Base-by-base conservation (phyloP, 345 rosid species). In the Linum lewisii region DNA sequence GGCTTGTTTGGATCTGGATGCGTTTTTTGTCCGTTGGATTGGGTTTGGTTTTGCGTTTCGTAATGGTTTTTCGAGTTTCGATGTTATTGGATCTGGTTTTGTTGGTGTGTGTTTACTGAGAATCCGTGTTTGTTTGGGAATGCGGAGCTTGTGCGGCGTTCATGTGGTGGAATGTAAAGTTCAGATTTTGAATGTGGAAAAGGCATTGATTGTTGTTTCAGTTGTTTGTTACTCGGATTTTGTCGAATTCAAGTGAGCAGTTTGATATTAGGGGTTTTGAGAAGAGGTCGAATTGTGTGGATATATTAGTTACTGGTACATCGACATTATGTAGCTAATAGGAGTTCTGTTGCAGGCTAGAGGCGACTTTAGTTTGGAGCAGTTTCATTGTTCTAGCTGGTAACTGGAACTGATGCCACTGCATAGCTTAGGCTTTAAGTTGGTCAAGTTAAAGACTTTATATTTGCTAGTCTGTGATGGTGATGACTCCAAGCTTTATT, bases 1-100 rank as follows among this genome's bases (percentile, higher is more conserved):
- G 24, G 54, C 18, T 59, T 64, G 21, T 62, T 50, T 78, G 78
- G 95, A 82, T 84, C 90, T 82, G 18, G 18, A 4, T 57, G 26
- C 68, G 1, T 58, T 36, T 53, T 34, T 16, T 61, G 9, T 32
- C 10, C 22, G 44, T 11, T 59, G 59, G 18, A n/a, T n/a, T 19
- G 15, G 63, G 25, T 16, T 26, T 2, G 24, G 24, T 9, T 21
- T 42, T 54, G 25, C 3, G n/a, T 24, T 24, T 38, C 32, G 10
- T 7, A 52, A 22, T 34, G 62, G 13, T 24, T 38, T n/a, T 63
- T 19, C 3, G 20, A 5, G 44, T 9, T 50, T 29, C 34, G 34
- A 29, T 29, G 4, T 10, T 20, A 45, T 60, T n/a, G 20, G 59
- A 14, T 14, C 51, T 51, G 24, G 53, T 45, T 29, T 44, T 26